These are phyloP conservation scores for Globisporangium recalcitrans DNA, from an alignment of 352 stramenopile genomes.

Conservation along the genomic window DNA sequence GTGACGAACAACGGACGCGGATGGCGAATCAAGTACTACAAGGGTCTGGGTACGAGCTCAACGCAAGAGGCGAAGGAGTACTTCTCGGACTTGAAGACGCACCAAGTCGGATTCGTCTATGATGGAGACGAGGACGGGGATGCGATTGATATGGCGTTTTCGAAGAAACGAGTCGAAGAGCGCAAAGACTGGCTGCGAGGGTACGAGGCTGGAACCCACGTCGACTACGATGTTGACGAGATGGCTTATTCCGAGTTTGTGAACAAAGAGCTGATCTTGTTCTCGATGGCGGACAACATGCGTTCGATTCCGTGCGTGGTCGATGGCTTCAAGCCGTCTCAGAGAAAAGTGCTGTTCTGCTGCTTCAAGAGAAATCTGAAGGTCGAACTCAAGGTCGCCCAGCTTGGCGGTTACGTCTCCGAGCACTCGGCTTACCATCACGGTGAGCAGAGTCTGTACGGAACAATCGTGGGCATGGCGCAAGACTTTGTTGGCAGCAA, in stretches of 20 bases:
- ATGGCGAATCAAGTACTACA: constrained; percentile 99
- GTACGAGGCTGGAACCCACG: constrained; percentile 82
- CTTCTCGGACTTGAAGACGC: constrained; percentile 92
- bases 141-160: constrained; percentile 97
- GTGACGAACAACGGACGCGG: constrained; percentile 86
- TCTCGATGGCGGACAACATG: constrained; percentile 97
- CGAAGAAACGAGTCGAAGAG: constrained; percentile 94
- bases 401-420: constrained; percentile 95
- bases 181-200: constrained; percentile 94
- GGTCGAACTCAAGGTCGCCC: constrained; percentile 89
- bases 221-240: constrained; percentile 90
- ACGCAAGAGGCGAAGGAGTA: constrained; percentile 96
- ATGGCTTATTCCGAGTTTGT: constrained; percentile 96
- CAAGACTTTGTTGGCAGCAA: constrained; percentile 99
- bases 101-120: constrained; percentile 94
- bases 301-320: constrained; percentile 94
- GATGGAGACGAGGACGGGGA: constrained; percentile 85
- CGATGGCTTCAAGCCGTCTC: constrained; percentile 98
- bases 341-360: constrained; percentile 97
- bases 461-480: constrained; percentile 97
- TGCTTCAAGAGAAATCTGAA: constrained; percentile 98
- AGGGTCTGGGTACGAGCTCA: constrained; percentile 98
- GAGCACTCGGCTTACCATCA: constrained; percentile 99
- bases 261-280: constrained; percentile 98
- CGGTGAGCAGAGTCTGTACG: constrained; percentile 92